Conservation (phyloP, 371 early-diverging fungal genomes). For the Rhizopus microsporus region DNA sequence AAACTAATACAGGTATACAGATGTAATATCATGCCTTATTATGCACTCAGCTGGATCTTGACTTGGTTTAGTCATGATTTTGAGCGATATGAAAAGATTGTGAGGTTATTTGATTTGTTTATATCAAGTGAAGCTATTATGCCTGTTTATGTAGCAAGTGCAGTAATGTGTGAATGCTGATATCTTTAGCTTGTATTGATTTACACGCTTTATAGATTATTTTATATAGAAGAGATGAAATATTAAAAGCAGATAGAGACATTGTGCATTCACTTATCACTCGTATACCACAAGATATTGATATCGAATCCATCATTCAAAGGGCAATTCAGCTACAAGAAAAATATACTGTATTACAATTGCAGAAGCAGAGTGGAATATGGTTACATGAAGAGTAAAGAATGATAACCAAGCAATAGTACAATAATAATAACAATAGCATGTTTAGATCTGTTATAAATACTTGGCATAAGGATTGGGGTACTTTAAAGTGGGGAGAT, state of each 20-base stretch:
- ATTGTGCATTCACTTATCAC: conserved; percentile 59
- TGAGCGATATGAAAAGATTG: conserved; percentile 54
- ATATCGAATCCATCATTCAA: conserved; percentile 52
- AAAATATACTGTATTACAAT: conserved; percentile 43
- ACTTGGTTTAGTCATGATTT: conserved; percentile 90
- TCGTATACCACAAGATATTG: conserved; percentile 59
- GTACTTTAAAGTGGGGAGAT: conserved; percentile 33
- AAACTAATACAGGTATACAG: neutral
- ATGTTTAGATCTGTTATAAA: conserved; percentile 39
- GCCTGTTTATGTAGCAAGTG: conserved; percentile 75
- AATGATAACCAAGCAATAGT: neutral
- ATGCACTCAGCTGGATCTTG: conserved; percentile 82
- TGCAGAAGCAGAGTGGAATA: conserved; percentile 56
- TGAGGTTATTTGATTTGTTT: conserved; percentile 79
- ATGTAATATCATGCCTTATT: conserved; percentile 69
- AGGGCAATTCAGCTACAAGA: conserved; percentile 47
- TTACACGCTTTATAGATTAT: conserved; percentile 40
- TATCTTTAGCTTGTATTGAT: neutral
- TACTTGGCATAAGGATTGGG: conserved; percentile 41
- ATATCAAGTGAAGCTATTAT: conserved; percentile 73
- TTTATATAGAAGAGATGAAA: conserved; percentile 49
- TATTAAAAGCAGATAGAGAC: conserved; percentile 61
- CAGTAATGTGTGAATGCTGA: conserved; percentile 13
- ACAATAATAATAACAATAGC: neutral
- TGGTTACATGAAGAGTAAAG: conserved; percentile 57